Base-by-base conservation (phyloP, 2,329 filamentous ascomycete genomes). In the Ophidiomyces ophidiicola region DNA sequence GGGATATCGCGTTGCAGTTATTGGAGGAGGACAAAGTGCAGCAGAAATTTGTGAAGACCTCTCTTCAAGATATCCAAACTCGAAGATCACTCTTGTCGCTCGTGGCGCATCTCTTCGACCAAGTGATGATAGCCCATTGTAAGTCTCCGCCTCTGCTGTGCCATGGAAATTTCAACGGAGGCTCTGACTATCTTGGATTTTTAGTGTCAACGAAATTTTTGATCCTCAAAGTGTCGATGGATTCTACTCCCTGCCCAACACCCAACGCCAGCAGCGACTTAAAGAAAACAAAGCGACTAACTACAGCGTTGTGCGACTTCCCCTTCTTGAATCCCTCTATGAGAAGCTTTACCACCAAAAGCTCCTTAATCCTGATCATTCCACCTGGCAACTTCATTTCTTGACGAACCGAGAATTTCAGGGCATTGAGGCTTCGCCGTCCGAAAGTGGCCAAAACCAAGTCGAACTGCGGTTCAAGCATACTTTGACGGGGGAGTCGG, bases 81-180 rank as follows among this genome's bases (percentile, higher is more conserved):
- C 82, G 19, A 71, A 74, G 50, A 87, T 86, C 0, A 74, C 69
- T 24, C 63, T 98, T 42, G 67, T 94, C 44, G 88, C 94, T 69
- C 78, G 84, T 50, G 79, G 80, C 29, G 76, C 85, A 46, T 86
- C 88, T 41, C 64, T 98, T 44, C 78, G 82, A 50, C 88, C 88
- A 1, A 93, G 85, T 55, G 88, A 98, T 56, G 90, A 96, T 59
- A 94, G 85, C 39, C 90, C 88, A 12, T 96, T 96, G 82, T 87
- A 68, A 67, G 81, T 31, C n/a, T 30, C 18, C 23, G 19, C 14
- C 2, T 5, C 24, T 17, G n/a, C 2, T n/a, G 3, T 34, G 8
- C 18, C 3, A 23, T n/a, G 8, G 29, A 19, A 19, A 20, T n/a
- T 20, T 12, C 11, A 8, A 17, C 5, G 6, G 4, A 7, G 1